These are phyloP conservation scores for Colletotrichum sidae DNA, from an alignment of 2,329 filamentous ascomycete genomes.

Conservation along the genomic window DNA sequence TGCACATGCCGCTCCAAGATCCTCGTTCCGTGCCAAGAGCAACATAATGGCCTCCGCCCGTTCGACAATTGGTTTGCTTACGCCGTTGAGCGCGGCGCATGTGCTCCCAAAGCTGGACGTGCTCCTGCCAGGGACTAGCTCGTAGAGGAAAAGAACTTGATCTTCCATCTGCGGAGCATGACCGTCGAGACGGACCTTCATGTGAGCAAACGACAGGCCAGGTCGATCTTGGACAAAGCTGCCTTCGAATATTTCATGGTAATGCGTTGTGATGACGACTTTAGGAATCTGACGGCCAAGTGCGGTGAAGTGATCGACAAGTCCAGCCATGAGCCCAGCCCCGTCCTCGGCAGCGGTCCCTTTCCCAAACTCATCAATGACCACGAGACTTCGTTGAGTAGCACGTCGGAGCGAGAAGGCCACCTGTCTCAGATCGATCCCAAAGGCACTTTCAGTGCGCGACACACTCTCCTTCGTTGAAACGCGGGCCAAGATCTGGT, in stretches of 20 bases:
- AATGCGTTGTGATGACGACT: constrained; percentile 72
- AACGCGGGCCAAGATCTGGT: constrained; percentile 91
- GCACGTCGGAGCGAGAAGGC: constrained; percentile 80
- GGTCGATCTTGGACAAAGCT: constrained; percentile 64
- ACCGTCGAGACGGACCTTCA: constrained; percentile 75
- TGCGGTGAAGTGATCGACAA: constrained; percentile 67
- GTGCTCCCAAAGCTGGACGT: constrained; percentile 85
- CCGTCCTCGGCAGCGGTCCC: constrained; percentile 70
- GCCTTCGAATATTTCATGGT: constrained; percentile 78
- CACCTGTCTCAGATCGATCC: constrained; percentile 88
- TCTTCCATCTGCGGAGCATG: constrained; percentile 64
- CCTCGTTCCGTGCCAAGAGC: constrained; percentile 77
- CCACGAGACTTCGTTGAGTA: constrained; percentile 80
- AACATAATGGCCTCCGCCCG: constrained; percentile 80
- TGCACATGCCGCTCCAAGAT: constrained; percentile 79
- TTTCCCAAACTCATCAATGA: constrained; percentile 93
- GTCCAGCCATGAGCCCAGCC: constrained; percentile 67
- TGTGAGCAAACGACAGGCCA: constrained; percentile 72
- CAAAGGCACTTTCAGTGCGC: constrained; percentile 71
- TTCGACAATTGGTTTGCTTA: constrained; percentile 77
- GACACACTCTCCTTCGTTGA: constrained; percentile 76
- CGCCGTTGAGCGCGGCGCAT: constrained; percentile 89
- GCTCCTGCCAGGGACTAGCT: constrained; percentile 74
- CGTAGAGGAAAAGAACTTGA: constrained; percentile 81
- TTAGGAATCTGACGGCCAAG: constrained; percentile 62